These are phyloP conservation scores for Glonium stellatum DNA, from an alignment of 495 filamentous ascomycete genomes.

Conservation along the genomic window DNA sequence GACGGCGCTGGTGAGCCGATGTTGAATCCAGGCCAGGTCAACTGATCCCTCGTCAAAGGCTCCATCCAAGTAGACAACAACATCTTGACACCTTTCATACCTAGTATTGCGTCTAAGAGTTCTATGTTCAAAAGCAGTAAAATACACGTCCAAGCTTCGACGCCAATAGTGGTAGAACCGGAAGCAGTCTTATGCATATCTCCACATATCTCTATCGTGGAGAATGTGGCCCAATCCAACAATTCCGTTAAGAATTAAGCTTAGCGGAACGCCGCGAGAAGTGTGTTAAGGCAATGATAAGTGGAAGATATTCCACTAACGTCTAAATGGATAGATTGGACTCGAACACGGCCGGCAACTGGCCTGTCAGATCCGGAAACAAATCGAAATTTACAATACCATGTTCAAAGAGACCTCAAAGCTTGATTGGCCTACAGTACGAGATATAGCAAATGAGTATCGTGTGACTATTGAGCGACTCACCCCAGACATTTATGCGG, in stretches of 20 bases:
- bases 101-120: too few species aligned
- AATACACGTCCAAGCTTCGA: too few species aligned
- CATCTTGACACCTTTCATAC: too few species aligned
- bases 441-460: not conserved
- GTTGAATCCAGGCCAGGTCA: too few species aligned
- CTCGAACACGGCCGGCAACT: not conserved
- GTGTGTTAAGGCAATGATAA: not conserved
- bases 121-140: too few species aligned
- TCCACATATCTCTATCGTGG: too few species aligned
- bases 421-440: not conserved
- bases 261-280: not conserved
- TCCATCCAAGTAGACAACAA: too few species aligned
- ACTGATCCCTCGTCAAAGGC: too few species aligned
- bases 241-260: not conserved
- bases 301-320: not conserved
- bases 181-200: too few species aligned
- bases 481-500: constrained; percentile 1
- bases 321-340: not conserved
- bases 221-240: not conserved
- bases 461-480: not conserved
- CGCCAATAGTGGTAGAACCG: too few species aligned
- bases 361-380: not conserved
- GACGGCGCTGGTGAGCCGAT: too few species aligned
- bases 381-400: not conserved
- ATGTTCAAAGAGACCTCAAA: not conserved